A percentile compares a stretch with the other conserved stretches of the same genome.
These are phyloP conservation scores for Zymoseptoria brevis DNA, from an alignment of 2,329 filamentous ascomycete species.

Conservation along the genomic window DNA sequence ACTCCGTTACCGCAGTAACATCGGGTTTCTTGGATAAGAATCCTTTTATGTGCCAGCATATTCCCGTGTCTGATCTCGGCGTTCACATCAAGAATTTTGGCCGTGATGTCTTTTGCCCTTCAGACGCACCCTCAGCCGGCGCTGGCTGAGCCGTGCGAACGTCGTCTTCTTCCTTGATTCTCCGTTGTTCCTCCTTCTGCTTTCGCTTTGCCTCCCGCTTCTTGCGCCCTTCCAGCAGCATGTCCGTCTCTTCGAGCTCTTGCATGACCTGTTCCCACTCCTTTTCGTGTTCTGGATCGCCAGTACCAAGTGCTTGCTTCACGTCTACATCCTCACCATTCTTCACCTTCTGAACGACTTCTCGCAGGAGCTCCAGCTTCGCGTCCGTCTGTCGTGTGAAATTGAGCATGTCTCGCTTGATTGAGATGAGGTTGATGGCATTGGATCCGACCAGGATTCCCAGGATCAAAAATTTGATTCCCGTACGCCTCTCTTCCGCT, in stretches of 20 bases:
- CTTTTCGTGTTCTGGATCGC: constrained; percentile 63
- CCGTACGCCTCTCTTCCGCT: constrained; percentile 44
- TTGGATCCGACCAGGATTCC: constrained; percentile 84
- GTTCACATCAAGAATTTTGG: constrained; percentile 27
- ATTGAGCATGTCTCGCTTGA: constrained; percentile 66
- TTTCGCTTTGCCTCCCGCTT: constrained; percentile 22
- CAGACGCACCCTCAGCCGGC: not conserved
- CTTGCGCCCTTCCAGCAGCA: constrained; percentile 23
- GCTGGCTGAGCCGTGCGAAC: not conserved
- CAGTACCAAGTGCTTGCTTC: constrained; percentile 70
- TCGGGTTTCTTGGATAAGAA: not conserved
- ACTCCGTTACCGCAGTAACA: too few relatives aligned
- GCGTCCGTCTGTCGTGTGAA: constrained; percentile 71
- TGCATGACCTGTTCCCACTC: constrained; percentile 79
- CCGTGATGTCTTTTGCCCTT: constrained; percentile 7
- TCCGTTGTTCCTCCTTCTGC: constrained; percentile 17
- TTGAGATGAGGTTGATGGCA: constrained; percentile 81
- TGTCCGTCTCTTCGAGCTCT: constrained; percentile 29
- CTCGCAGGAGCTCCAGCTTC: constrained; percentile 66
- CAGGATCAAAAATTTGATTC: constrained; percentile 57
- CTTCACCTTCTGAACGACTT: constrained; percentile 64
- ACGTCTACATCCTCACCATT: constrained; percentile 76
- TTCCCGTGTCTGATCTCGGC: not conserved
- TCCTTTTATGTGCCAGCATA: not conserved
- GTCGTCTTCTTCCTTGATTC: constrained; percentile 12